phyloP scores from a whole-genome alignment of 495 filamentous ascomycete species.

The Achaetomiella virescens region DNA sequence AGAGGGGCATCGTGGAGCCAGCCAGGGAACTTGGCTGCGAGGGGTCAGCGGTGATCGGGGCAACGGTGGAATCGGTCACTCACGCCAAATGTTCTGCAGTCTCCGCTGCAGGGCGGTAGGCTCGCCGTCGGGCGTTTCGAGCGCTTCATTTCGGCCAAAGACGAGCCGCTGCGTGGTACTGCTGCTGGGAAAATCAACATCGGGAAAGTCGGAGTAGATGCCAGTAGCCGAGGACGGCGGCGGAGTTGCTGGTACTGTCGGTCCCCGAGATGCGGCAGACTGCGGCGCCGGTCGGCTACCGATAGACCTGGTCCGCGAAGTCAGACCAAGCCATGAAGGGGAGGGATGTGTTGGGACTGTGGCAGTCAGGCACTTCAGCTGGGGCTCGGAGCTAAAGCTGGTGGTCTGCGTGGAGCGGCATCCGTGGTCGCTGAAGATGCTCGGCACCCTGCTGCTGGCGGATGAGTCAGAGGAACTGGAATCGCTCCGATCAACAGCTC shows the following conservation, averaged over 20 bases:
- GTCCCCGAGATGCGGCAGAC: neutral
- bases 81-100: constrained; percentile 29
- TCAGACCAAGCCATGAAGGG: neutral
- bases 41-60: neutral
- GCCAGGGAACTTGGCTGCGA: constrained; percentile 31
- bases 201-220: neutral
- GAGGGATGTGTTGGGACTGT: neutral
- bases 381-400: constrained; percentile 10
- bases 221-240: neutral
- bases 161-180: neutral
- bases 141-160: neutral
- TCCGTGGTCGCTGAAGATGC: constrained; percentile 21
- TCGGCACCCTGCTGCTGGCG: constrained; percentile 13
- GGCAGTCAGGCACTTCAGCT: neutral
- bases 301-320: neutral
- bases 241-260: neutral
- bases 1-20: constrained; percentile 36
- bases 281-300: neutral
- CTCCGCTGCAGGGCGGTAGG: constrained; percentile 6
- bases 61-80: neutral
- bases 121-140: neutral
- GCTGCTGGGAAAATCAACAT: neutral
- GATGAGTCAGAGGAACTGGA: neutral
- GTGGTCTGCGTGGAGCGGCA: constrained; percentile 27
- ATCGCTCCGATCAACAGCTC: neutral